Evolutionary conservation across 805 yeast species (phyloP), one percentile per base, ranked within the genome.

Genomic region (Ogataea kodamae): DNA sequence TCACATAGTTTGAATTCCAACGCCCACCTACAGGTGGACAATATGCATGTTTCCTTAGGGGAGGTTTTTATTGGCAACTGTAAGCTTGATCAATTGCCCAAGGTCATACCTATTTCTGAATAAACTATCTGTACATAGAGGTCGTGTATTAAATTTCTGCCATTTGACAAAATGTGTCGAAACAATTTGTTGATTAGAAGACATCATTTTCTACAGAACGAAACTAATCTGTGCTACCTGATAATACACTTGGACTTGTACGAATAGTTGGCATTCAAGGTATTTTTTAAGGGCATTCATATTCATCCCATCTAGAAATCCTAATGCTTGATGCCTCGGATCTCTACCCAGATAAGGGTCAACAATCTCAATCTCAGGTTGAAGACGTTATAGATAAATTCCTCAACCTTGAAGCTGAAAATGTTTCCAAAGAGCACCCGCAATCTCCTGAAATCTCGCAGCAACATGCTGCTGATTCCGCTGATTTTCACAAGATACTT

Each of bases 21-120:
- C 22, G 44, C 62, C 5, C 62, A 57, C 30, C 29, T 57, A 18
- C 51, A 57, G 27, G 61, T 57, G 11, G 57, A 47, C 30, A 37
- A 43, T 20, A 21, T 52, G 22, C 55, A 52, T 32, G 21, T 22
- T 6, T 9, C 33, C 1, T 36, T 56, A 34, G 44, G 46, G 2
- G 35, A 33, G 5, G 52, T 49, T 5, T 25, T 46, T 10, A 25
- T 42, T 5, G 60, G 55, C 16, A 31, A 46, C n/a, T 34, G 36
- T 3, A 33, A 39, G 3, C 22, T 57, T 7, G 40, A 35, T 3
- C 31, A 45, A 3, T 36, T 57, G 9, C 62, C 62, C 22, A 26
- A 27, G 15, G 42, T 43, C 7, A 18, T 43, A 20, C 27, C 37
- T 28, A 19, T 30, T 35, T 17, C 42, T 37, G 25, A 42, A 36